Evolutionary conservation across 2,329 filamentous ascomycete genomes (phyloP), one percentile per base, ranked within the genome.

Genomic region (Neonectria punicea): DNA sequence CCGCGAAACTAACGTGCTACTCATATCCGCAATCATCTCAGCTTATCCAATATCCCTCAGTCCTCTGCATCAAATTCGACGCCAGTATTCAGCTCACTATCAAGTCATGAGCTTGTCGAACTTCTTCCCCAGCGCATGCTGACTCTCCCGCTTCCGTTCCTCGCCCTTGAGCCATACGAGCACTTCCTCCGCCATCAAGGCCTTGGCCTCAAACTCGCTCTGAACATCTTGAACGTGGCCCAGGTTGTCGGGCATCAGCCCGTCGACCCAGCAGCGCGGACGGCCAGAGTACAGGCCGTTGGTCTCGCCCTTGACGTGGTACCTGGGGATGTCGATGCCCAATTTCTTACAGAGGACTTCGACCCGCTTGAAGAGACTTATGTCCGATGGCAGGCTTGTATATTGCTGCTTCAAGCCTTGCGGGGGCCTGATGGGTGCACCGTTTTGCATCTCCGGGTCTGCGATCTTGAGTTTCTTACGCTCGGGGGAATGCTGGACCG

Each of bases 131-230:
- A 66, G 36, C 50, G 63, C 46, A 14, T 18, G 36, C 4, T 46
- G 46, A 10, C 51, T 16, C 3, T 64, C 25, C 50, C 72, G 68
- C 20, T 3, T 51, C 55, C 59, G 50, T 10, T 67, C 55, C 58
- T 77, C 67, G 46, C 70, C 67, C 58, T 74, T 58, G 32, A 87
- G 64, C 71, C 77, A 80, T 6, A 41, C 65, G 14, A 85, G 67
- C 3, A 86, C 71, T 34, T 70, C 66, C 66, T 80, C 76, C 0
- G 83, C 82, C 4, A 86, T 72, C 58, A 71, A 73, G 64, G 80
- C 75, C 68, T 74, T 81, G 1, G 82, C 76, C 10, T 73, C 63
- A 47, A 73, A 76, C 68, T 76, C 79, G 3, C 80, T 77, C 4
- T 73, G 72, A 9, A 82, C 71, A 5, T 76, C 70, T 1, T 44